phyloP scores from a whole-genome alignment of 2,329 filamentous ascomycete genomes.

The Phaeosphaeriaceae sp. region DNA sequence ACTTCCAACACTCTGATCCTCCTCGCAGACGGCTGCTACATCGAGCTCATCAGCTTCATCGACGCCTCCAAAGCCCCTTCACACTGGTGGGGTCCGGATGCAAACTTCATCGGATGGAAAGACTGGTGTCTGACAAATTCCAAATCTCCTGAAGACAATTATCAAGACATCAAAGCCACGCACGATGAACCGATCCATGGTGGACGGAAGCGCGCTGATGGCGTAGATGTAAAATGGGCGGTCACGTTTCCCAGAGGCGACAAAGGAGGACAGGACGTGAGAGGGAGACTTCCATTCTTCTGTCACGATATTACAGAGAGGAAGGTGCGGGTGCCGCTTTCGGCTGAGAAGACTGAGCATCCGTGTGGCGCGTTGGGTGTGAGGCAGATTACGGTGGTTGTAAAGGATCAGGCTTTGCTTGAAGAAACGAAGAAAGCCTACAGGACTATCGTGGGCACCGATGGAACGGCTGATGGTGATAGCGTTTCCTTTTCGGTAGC shows the following conservation, averaged over 20 bases:
- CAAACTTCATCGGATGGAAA: slow-evolving; percentile 64
- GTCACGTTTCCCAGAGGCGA: slow-evolving; percentile 59
- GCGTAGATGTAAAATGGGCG: slow-evolving; percentile 65
- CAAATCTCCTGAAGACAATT: slow-evolving; percentile 17
- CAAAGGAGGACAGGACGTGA: slow-evolving; percentile 37
- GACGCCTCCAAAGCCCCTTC: slow-evolving; percentile 53
- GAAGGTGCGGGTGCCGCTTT: slow-evolving; percentile 61
- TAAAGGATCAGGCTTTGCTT: slow-evolving; percentile 21
- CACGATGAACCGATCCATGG: slow-evolving; percentile 61
- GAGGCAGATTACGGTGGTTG: slow-evolving; percentile 33
- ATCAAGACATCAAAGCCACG: slow-evolving; percentile 30
- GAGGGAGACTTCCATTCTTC: slow-evolving; percentile 67
- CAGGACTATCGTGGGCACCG: slow-evolving; percentile 19
- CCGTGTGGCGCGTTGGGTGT: slow-evolving; percentile 59
- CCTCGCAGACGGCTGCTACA: slow-evolving; percentile 69
- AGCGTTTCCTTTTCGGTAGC: slow-evolving; percentile 18
- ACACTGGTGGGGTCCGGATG: slow-evolving; percentile 66
- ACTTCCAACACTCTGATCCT: slow-evolving; percentile 70
- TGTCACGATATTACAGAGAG: slow-evolving; percentile 66
- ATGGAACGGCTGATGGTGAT: slow-evolving; percentile 5
- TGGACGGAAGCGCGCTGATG: slow-evolving; percentile 63
- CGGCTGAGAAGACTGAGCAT: slow-evolving; percentile 54
- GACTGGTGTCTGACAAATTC: slow-evolving; percentile 58
- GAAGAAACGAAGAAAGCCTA: slow-evolving; percentile 21
- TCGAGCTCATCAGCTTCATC: slow-evolving; percentile 71